A percentile compares a stretch with the other conserved stretches of the same genome.
These are phyloP conservation scores for Phytophthora cactorum DNA, from an alignment of 352 stramenopile genomes.

Conservation along the genomic window DNA sequence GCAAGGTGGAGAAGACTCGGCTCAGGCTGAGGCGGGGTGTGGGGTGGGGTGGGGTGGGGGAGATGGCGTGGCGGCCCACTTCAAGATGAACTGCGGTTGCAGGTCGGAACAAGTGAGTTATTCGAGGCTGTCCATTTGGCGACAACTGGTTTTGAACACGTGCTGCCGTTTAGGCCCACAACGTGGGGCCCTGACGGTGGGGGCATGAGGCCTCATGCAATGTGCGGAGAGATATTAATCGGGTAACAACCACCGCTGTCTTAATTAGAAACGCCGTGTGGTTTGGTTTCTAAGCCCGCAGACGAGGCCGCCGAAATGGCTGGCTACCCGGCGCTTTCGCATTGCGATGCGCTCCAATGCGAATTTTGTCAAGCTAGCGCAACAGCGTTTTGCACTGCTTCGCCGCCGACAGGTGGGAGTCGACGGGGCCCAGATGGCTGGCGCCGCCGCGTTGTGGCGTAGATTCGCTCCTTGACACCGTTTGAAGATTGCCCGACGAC, in stretches of 20 bases:
- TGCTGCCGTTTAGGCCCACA: neutral
- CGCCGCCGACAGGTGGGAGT: slow-evolving; percentile 16
- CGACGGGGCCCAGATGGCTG: slow-evolving; percentile 11
- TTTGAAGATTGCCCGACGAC: slow-evolving; percentile 31
- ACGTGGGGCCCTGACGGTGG: neutral
- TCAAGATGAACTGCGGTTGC: slow-evolving; percentile 9
- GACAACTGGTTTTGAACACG: slow-evolving; percentile 14
- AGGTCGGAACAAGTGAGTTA: slow-evolving; percentile 7
- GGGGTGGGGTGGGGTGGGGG: slow-evolving; percentile 1
- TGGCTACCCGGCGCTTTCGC: slow-evolving; percentile 12
- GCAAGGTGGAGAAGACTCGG: too few species aligned
- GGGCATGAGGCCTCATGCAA: too few species aligned
- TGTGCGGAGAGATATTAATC: too few species aligned
- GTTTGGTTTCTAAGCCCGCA: slow-evolving; percentile 10
- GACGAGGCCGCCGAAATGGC: slow-evolving; percentile 20
- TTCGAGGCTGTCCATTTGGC: slow-evolving; percentile 7
- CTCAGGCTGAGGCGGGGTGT: slow-evolving; percentile 15
- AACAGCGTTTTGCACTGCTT: slow-evolving; percentile 11
- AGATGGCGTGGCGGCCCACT: slow-evolving; percentile 12
- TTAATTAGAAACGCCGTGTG: slow-evolving; percentile 9
- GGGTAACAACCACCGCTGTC: too few species aligned
- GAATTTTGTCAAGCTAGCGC: slow-evolving; percentile 16
- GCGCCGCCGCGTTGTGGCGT: slow-evolving; percentile 16
- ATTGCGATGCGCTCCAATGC: slow-evolving; percentile 8
- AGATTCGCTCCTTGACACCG: slow-evolving; percentile 22